Evolutionary conservation across 768 basidiomycete genomes (phyloP).

Genomic region (Leucocoprinus leucothites): DNA sequence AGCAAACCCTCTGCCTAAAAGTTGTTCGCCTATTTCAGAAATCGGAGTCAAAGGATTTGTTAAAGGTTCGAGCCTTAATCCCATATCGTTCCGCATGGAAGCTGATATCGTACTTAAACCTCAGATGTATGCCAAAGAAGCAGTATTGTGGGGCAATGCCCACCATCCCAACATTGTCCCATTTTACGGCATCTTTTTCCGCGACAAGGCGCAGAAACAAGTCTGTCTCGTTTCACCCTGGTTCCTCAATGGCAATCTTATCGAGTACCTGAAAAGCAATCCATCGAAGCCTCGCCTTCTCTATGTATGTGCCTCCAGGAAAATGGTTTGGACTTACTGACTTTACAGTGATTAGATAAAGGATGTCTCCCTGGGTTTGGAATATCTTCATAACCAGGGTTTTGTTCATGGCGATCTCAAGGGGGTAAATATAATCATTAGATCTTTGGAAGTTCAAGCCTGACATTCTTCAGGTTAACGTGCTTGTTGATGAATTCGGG

Average conservation of each 20-base stretch:
- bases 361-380: not conserved
- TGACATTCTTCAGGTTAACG: not conserved
- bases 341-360: not conserved
- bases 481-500: not conserved
- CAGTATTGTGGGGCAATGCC: conserved; percentile 8
- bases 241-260: not conserved
- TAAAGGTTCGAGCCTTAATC: conserved; percentile 18
- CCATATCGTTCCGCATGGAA: not conserved
- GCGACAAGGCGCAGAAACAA: not conserved
- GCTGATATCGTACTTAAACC: no score
- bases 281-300: not conserved
- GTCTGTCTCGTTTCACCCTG: conserved; percentile 1
- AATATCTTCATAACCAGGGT: not conserved
- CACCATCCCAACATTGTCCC: conserved; percentile 6
- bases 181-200: conserved; percentile 7
- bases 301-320: not conserved
- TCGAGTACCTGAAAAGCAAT: not conserved
- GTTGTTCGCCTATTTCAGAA: conserved; percentile 21
- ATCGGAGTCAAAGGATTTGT: conserved; percentile 13
- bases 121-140: conserved; percentile 15
- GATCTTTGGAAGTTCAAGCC: not conserved
- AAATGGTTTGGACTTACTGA: no score
- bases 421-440: not conserved
- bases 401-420: not conserved
- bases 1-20: conserved; percentile 15